Base-by-base conservation (phyloP, 257 asterid species). In the Primulina tabacum region DNA sequence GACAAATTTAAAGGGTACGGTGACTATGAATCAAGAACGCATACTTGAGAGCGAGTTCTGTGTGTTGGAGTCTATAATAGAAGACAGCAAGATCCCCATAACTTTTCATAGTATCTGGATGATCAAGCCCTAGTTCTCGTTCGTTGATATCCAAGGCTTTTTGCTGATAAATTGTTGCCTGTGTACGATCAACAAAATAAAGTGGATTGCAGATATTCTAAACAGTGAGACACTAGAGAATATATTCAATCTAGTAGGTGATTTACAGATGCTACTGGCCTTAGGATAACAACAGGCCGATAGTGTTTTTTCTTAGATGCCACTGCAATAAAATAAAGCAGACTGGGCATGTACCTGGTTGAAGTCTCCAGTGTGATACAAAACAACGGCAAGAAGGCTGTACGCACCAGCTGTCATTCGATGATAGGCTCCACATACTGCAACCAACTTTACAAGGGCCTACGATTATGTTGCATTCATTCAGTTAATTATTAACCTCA, bases 41-140 rank as follows among this genome's bases (percentile, higher is more conserved):
- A 65, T 87, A 91, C 97, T 91, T 91, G 78, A 91, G 97, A 71
- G 97, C 97, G 77, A 91, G 79, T 77, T 91, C 96, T 12, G 96
- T 91, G 81, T 91, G 97, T 56, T 91, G 97, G 73, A 91, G 91
- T 74, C 97, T 87, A 88, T 91, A 91, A 80, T 91, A 89, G 81
- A 91, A 91, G 66, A 91, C 97, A 75, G 97, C 97, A 77, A 91
- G 97, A 79, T 91, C 97, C 71, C 97, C 97, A 67, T 91, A 91
- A 78, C 97, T 89, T 78, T 90, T 90, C 97, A 90, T 90, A 72
- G 97, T 90, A 82, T 90, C 97, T 53, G 97, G 97, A 82, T 91
- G 97, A 82, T 91, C 97, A 75, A 91, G 95, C 62, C 97, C 97
- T 67, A 91, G 78, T 77, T 91, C 96, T 72, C 92, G 84, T 69